phyloP scores from a whole-genome alignment of 208 protist species.

The Trypanosoma rangeli region DNA sequence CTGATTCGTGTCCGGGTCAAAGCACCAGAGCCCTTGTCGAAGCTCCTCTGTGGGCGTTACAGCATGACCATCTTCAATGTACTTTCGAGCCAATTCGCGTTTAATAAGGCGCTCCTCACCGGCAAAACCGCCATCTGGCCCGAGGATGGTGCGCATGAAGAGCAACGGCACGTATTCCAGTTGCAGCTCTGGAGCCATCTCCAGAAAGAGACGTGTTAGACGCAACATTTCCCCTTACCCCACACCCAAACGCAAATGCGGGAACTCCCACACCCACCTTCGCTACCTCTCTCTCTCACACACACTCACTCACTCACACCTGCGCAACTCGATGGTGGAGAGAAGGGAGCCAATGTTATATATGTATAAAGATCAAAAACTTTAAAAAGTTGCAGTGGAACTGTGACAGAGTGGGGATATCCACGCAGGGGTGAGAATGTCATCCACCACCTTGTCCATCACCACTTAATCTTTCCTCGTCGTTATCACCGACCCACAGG shows the following conservation, averaged over 20 bases:
- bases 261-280: neutral
- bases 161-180: slow-evolving; percentile 87
- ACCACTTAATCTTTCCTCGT: neutral
- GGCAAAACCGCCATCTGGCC: slow-evolving; percentile 87
- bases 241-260: slow-evolving; percentile 6
- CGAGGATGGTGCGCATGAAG: slow-evolving; percentile 87
- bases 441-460: slow-evolving; percentile 1
- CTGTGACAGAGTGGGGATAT: neutral
- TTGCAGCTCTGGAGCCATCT: slow-evolving; percentile 89
- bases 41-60: slow-evolving; percentile 65
- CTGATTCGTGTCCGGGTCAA: slow-evolving; percentile 83
- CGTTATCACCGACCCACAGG: neutral
- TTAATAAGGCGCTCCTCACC: slow-evolving; percentile 92
- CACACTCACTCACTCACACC: neutral
- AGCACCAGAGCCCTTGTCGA: slow-evolving; percentile 87
- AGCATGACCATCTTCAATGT: slow-evolving; percentile 68
- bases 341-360: neutral
- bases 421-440: neutral
- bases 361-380: neutral
- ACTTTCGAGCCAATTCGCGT: slow-evolving; percentile 83
- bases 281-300: neutral
- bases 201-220: slow-evolving; percentile 53
- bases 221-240: slow-evolving; percentile 54
- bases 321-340: neutral
- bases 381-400: neutral